Evolutionary conservation across 2,329 filamentous ascomycete species (phyloP), one percentile per base, ranked within the genome.

Genomic region (Zasmidium angulare): DNA sequence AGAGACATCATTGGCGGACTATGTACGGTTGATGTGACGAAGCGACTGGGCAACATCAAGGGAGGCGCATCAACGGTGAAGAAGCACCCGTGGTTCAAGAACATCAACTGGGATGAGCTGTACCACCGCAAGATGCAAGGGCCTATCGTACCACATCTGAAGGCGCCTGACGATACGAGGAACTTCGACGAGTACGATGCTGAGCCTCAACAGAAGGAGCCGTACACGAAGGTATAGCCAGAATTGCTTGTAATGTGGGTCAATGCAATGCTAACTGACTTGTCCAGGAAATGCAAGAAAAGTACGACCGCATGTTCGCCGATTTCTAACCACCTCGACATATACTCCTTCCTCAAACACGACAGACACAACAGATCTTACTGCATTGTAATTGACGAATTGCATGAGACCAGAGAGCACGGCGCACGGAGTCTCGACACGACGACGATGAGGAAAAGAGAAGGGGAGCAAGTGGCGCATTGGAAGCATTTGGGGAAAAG

Each of bases 181-280:
- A 93, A 91, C 72, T 95, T 93, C 69, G 90, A 93, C 69, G 82
- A 87, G 46, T 95, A 93, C 68, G 88, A 90, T n/a, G 88, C 91
- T 60, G 88, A 92, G 70, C 86, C 88, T 59, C 84, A 81, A 55
- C 81, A 82, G 50, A 79, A 83, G 57, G 86, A 89, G 43, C 77
- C 79, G 57, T 93, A 92, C 69, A 89, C 87, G 2, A 81, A 85
- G 66, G 71, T 72, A 54, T 6, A 29, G 6, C 26, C 4, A 29
- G 26, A 6, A 4, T 11, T 6, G 26, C 4, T 29, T 11, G 26
- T 29, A 29, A 11, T 11, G 26, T 29, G 4, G 6, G 26, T 11
- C 11, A 4, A 11, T 29, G 11, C 26, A 22, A 40, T 12, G 20
- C 53, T 62, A 19, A 62, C 14, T 2, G 1, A 21, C 17, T 19